These are phyloP conservation scores for Hortaea sp. DNA, from an alignment of 2,329 filamentous ascomycete genomes.

Conservation along the genomic window DNA sequence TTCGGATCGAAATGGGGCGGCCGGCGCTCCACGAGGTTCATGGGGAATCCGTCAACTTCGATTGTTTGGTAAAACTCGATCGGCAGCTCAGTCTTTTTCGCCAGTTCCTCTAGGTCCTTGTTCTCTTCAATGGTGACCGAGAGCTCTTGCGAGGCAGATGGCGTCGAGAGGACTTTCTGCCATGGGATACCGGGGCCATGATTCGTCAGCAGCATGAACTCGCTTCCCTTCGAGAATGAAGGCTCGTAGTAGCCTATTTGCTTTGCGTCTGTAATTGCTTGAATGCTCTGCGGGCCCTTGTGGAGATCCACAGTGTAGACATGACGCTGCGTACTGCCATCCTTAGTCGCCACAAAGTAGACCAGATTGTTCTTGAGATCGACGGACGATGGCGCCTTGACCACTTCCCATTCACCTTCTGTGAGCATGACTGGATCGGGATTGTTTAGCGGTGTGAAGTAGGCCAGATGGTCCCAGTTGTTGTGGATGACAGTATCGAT, in stretches of 20 bases:
- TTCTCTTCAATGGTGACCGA: conserved; percentile 73
- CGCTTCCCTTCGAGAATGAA: conserved; percentile 73
- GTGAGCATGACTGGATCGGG: conserved; percentile 77
- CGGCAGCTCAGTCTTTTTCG: conserved; percentile 69
- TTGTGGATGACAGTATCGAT: conserved; percentile 83
- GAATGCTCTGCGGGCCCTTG: conserved; percentile 52
- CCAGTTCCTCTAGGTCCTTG: conserved; percentile 54
- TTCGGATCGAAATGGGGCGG: conserved; percentile 75
- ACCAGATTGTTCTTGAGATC: conserved; percentile 78
- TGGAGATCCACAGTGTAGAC: conserved; percentile 83
- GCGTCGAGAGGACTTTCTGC: conserved; percentile 62
- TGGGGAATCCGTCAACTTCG: conserved; percentile 66
- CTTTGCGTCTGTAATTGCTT: conserved; percentile 62
- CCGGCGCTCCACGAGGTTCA: conserved; percentile 70
- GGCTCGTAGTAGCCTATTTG: conserved; percentile 68
- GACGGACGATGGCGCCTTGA: conserved; percentile 70
- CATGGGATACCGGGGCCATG: conserved; percentile 76
- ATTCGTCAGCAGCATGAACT: conserved; percentile 78
- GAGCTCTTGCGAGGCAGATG: conserved; percentile 45
- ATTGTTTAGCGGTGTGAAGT: conserved; percentile 82
- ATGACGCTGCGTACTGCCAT: conserved; percentile 81
- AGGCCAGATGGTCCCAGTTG: conserved; percentile 81
- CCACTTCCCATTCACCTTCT: conserved; percentile 84
- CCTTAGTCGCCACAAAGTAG: conserved; percentile 81
- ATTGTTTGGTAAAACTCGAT: conserved; percentile 74